phyloP scores from a whole-genome alignment of 106 monocot genomes.

The Xerophyta viscosa region DNA sequence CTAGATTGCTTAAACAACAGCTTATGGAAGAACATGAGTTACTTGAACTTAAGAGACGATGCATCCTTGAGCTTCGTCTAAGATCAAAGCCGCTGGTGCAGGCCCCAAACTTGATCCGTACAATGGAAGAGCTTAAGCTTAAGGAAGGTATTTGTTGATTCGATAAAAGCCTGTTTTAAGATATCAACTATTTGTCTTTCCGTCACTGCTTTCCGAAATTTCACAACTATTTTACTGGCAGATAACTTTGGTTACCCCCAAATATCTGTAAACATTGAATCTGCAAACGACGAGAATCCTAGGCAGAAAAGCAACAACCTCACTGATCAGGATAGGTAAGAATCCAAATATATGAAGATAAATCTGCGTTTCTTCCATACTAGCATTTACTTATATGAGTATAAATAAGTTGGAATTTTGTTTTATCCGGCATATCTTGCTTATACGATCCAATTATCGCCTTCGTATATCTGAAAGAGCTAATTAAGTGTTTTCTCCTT shows the following conservation, averaged over 20 bases:
- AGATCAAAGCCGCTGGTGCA: slow-evolving; percentile 11
- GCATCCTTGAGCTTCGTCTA: slow-evolving; percentile 26
- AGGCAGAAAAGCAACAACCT: slow-evolving; percentile 5
- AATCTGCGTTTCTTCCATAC: no score
- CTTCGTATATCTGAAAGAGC: no score
- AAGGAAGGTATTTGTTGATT: slow-evolving; percentile 20
- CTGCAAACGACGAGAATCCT: slow-evolving; percentile 6
- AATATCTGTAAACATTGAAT: slow-evolving; percentile 14
- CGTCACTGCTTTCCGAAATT: no score
- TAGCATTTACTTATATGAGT: no score
- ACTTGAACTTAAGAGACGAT: slow-evolving; percentile 34
- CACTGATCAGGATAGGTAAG: slow-evolving; percentile 24
- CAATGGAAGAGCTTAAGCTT: slow-evolving; percentile 12
- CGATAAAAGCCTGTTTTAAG: neutral
- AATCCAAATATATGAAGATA: no score
- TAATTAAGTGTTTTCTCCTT: neutral
- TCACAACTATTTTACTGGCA: slow-evolving; percentile 1
- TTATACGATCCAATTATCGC: no score
- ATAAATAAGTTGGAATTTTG: no score
- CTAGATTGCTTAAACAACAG: slow-evolving; percentile 15
- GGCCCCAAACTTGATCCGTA: slow-evolving; percentile 5
- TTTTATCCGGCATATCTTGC: no score
- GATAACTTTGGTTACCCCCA: slow-evolving; percentile 15
- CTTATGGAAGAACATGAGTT: slow-evolving; percentile 28
- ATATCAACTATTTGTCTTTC: neutral